These are phyloP conservation scores for Capronia coronata DNA, from an alignment of 2,329 filamentous ascomycete species.

Conservation along the genomic window DNA sequence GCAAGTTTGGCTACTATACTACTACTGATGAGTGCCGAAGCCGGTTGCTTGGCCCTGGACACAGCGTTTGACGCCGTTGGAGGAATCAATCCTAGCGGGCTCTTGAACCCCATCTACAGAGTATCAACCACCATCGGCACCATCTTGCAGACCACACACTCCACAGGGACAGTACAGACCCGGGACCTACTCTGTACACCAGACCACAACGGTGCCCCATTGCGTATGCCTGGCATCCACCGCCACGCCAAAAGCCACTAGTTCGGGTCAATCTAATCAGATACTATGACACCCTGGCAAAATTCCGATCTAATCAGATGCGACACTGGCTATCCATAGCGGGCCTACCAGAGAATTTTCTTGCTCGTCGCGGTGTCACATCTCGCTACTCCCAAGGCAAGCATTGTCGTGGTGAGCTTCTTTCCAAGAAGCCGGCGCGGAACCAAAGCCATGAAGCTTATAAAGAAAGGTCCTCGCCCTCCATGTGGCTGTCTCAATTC, in stretches of 20 bases:
- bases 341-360: background rate
- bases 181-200: too few relatives aligned
- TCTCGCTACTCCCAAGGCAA: background rate
- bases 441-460: conserved; percentile 1
- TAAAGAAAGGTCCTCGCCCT: background rate
- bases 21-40: too few relatives aligned
- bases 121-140: too few relatives aligned
- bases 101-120: too few relatives aligned
- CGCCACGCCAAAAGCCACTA: background rate
- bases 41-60: too few relatives aligned
- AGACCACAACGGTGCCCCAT: too few relatives aligned
- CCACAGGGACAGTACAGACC: too few relatives aligned
- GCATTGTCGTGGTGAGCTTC: background rate
- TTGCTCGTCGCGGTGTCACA: background rate
- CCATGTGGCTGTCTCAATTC: too few relatives aligned
- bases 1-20: too few relatives aligned
- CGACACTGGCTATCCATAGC: background rate
- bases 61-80: too few relatives aligned
- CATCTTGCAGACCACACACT: too few relatives aligned
- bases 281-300: background rate
- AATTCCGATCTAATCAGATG: background rate
- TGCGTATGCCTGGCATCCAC: background rate
- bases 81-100: too few relatives aligned
- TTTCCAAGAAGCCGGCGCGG: background rate
- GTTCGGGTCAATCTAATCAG: background rate